Evolutionary conservation across 805 yeast genomes (phyloP).

Genomic region (Tetrapisispora iriomotensis): DNA sequence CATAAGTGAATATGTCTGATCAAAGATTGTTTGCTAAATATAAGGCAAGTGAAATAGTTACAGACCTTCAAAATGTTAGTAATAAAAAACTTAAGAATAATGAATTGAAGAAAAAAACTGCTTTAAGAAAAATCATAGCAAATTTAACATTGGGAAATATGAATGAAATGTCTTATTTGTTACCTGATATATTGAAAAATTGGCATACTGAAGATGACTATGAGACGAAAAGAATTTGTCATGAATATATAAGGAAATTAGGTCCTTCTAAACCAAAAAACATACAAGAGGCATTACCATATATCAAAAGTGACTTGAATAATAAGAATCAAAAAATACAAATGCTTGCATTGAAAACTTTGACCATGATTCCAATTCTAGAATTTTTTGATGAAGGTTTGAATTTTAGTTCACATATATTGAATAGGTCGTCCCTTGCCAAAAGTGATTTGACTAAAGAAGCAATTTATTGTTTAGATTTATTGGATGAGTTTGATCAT

Average conservation of each 20-base stretch:
- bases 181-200: slow-evolving; percentile 52
- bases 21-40: slow-evolving; percentile 24
- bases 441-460: slow-evolving; percentile 49
- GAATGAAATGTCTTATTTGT: slow-evolving; percentile 57
- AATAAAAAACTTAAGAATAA: slow-evolving; percentile 33
- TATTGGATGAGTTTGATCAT: slow-evolving; percentile 49
- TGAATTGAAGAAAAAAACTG: slow-evolving; percentile 33
- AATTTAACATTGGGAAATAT: slow-evolving; percentile 71
- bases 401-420: slow-evolving; percentile 26
- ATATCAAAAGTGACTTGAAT: slow-evolving; percentile 43
- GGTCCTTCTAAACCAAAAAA: slow-evolving; percentile 48
- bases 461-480: slow-evolving; percentile 61
- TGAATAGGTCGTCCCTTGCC: slow-evolving; percentile 37
- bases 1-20: slow-evolving; percentile 8
- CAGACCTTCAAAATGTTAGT: slow-evolving; percentile 28
- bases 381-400: slow-evolving; percentile 42
- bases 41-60: slow-evolving; percentile 27
- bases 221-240: slow-evolving; percentile 64
- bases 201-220: slow-evolving; percentile 49
- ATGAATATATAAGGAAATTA: slow-evolving; percentile 53
- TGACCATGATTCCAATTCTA: slow-evolving; percentile 48
- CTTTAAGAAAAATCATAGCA: slow-evolving; percentile 66
- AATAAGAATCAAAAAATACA: slow-evolving; percentile 41
- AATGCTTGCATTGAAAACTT: slow-evolving; percentile 53
- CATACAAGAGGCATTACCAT: slow-evolving; percentile 46